A percentile compares a stretch with the other conserved stretches of the same genome.
phyloP scores from a whole-genome alignment of 441 rosid species.

The Erodium texanum region DNA sequence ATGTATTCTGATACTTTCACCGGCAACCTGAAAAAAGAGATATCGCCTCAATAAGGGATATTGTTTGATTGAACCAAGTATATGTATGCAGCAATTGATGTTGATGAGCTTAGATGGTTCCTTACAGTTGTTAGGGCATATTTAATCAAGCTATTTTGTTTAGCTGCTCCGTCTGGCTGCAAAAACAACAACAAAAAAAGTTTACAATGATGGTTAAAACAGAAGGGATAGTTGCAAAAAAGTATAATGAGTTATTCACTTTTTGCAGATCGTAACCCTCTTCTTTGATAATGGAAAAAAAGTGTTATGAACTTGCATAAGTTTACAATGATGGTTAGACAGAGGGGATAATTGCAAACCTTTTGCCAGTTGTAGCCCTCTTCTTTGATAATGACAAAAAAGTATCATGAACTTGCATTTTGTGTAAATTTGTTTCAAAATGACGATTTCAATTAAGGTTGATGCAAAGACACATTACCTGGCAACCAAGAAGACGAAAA shows the following conservation, averaged over 20 bases:
- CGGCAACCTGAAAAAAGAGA: slow-evolving; percentile 30
- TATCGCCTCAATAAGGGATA: slow-evolving; percentile 1
- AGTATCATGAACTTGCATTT: no score
- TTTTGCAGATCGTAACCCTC: no score
- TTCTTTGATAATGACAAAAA: no score
- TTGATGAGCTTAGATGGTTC: slow-evolving; percentile 2
- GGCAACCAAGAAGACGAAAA: slow-evolving; percentile 43
- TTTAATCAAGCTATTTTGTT: slow-evolving; percentile 31
- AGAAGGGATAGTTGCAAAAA: no score
- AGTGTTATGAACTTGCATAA: no score
- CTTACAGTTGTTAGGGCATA: slow-evolving; percentile 44
- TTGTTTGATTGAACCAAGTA: slow-evolving; percentile 3
- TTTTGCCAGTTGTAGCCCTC: no score
- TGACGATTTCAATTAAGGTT: no score
- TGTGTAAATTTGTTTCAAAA: no score
- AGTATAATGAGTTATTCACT: no score
- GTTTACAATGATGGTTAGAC: no score
- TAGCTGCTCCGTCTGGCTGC: slow-evolving; percentile 50
- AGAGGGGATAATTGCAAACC: no score
- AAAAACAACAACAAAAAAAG: slow-evolving; percentile 7
- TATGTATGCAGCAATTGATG: neutral
- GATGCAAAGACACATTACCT: slow-evolving; percentile 23
- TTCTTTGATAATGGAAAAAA: no score
- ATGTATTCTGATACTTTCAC: slow-evolving; percentile 37
- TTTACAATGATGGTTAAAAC: neutral